These are phyloP conservation scores for Paramecium biaurelia DNA, from an alignment of 73 alveolate genomes.

Conservation along the genomic window DNA sequence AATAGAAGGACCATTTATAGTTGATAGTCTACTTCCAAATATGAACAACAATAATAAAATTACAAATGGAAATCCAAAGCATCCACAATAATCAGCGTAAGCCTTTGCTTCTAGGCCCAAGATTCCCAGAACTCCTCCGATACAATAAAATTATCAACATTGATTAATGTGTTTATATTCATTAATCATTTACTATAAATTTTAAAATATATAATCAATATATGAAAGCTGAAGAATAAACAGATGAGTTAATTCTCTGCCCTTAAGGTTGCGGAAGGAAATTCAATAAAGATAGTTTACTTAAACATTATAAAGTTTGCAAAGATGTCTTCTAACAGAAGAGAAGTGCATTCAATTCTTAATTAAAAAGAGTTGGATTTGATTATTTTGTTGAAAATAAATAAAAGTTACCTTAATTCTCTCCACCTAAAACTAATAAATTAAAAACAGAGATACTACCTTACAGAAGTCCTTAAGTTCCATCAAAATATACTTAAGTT, in stretches of 20 bases:
- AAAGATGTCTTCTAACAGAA: conserved; percentile 34
- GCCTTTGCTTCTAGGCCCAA: neutral
- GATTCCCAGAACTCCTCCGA: conserved; percentile 44
- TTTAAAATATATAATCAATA: neutral
- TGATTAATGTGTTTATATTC: neutral
- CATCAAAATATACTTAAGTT: neutral
- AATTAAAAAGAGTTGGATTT: conserved; percentile 22
- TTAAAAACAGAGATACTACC: neutral
- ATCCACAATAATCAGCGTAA: neutral
- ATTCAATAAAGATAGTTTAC: neutral
- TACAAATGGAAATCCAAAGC: neutral
- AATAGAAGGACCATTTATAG: neutral
- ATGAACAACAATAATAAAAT: neutral
- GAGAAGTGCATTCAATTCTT: neutral
- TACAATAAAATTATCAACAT: neutral
- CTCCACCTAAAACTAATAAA: neutral
- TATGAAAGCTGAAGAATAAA: neutral
- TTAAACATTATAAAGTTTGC: neutral
- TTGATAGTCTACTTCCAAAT: neutral
- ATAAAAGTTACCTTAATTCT: neutral
- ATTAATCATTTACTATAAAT: neutral
- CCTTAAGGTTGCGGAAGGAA: conserved; percentile 34
- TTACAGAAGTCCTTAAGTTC: neutral
- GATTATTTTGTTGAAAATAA: neutral
- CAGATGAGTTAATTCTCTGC: conserved; percentile 1